phyloP scores from a whole-genome alignment of 2,329 filamentous ascomycete species.

The Samsoniella hepiali region DNA sequence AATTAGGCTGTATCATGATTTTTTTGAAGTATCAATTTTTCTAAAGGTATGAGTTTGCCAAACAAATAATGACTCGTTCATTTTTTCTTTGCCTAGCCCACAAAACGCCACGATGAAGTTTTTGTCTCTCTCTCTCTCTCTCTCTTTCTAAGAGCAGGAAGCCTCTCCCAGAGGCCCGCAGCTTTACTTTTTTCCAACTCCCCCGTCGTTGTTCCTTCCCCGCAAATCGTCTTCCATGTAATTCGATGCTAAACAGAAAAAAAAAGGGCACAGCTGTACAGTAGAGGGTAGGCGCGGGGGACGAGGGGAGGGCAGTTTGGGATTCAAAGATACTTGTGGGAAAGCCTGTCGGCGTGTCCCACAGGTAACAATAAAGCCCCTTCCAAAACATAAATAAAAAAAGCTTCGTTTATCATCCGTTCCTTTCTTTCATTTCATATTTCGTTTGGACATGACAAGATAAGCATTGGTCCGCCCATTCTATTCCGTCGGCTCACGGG shows the following conservation, averaged over 20 bases:
- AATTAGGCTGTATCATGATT: slow-evolving; percentile 30
- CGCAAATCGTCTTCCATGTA: neutral
- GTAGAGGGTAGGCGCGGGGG: neutral
- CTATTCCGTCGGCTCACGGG: slow-evolving; percentile 33
- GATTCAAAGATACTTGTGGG: neutral
- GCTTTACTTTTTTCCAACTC: neutral
- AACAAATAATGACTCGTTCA: slow-evolving; percentile 1
- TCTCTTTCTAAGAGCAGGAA: too few relatives aligned
- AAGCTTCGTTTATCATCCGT: slow-evolving; percentile 5
- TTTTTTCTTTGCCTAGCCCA: slow-evolving; percentile 12
- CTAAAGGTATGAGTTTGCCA: slow-evolving; percentile 3
- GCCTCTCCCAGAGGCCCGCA: neutral
- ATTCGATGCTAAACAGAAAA: neutral
- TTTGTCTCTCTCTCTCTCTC: neutral
- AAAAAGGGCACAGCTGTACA: slow-evolving; percentile 5
- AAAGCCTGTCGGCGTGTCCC: slow-evolving; percentile 1
- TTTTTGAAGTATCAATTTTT: slow-evolving; percentile 25
- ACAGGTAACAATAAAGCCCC: neutral
- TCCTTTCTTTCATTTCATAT: slow-evolving; percentile 20
- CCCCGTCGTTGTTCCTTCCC: neutral
- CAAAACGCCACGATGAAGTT: slow-evolving; percentile 16
- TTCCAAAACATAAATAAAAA: slow-evolving; percentile 7
- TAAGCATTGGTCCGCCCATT: slow-evolving; percentile 18
- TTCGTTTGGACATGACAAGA: neutral
- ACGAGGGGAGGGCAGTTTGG: neutral